These are phyloP conservation scores for Fomitopsis betulina DNA, from an alignment of 1,284 basidiomycete genomes.

Conservation along the genomic window DNA sequence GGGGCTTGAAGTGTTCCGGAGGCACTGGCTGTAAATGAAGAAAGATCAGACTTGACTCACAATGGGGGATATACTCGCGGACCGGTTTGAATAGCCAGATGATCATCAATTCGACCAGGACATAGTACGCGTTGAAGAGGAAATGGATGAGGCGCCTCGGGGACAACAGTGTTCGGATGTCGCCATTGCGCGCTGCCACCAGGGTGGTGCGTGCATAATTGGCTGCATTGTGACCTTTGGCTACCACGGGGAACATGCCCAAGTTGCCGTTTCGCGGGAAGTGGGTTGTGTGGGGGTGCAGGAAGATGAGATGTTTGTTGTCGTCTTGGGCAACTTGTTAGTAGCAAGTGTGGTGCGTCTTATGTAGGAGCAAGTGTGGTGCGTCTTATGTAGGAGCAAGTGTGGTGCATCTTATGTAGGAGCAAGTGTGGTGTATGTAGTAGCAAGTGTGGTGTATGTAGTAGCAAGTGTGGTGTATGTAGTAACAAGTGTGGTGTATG, in stretches of 20 bases:
- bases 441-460: no score
- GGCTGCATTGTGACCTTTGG: not conserved
- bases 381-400: no score
- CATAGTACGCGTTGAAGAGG: constrained; percentile 32
- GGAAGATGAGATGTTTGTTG: no score
- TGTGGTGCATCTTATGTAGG: no score
- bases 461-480: no score
- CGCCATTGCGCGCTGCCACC: not conserved
- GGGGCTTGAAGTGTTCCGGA: constrained; percentile 3
- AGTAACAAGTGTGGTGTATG: no score
- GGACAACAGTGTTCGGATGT: constrained; percentile 1
- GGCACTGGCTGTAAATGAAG: not conserved
- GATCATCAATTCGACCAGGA: constrained; percentile 33
- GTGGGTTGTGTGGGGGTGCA: no score
- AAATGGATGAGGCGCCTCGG: constrained; percentile 1
- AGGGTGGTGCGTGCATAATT: not conserved
- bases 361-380: no score
- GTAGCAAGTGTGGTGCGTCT: no score
- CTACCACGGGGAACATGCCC: not conserved
- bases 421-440: no score
- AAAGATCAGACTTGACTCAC: not conserved
- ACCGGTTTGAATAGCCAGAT: constrained; percentile 41
- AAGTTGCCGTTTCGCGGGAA: no score
- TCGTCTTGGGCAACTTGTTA: no score
- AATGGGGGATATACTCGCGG: constrained; percentile 7